Conservation (phyloP, 2,329 filamentous ascomycete species). For the Tolypocladium endophyticum region DNA sequence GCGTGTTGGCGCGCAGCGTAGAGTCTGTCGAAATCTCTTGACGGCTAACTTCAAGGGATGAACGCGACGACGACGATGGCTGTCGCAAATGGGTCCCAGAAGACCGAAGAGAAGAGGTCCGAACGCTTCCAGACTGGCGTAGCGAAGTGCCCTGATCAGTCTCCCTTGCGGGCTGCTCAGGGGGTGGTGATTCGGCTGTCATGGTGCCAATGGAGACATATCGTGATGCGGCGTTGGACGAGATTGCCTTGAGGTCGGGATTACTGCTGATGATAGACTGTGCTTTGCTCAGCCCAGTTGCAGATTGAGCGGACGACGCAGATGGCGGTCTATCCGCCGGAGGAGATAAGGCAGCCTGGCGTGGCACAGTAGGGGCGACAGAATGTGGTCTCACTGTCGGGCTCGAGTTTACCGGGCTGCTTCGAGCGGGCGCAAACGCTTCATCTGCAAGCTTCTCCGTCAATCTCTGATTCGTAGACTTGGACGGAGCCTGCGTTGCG, state of each 20-base stretch:
- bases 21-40: conserved; percentile 10
- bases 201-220: conserved; percentile 63
- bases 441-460: conserved; percentile 74
- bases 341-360: conserved; percentile 11
- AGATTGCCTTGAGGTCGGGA: conserved; percentile 49
- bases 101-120: conserved; percentile 7
- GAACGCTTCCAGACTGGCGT: conserved; percentile 1
- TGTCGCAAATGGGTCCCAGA: conserved; percentile 13
- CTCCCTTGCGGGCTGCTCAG: conserved; percentile 27
- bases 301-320: conserved; percentile 29
- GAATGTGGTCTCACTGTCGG: conserved; percentile 18
- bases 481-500: conserved; percentile 38
- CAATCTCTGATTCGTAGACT: conserved; percentile 50
- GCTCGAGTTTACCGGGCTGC: conserved; percentile 8
- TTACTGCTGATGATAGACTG: conserved; percentile 49
- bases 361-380: conserved; percentile 15
- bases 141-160: conserved; percentile 9
- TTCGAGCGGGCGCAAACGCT: conserved; percentile 52
- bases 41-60: conserved; percentile 11
- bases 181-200: conserved; percentile 50
- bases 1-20: conserved; percentile 14
- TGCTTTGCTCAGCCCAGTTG: conserved; percentile 48
- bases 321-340: conserved; percentile 19
- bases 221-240: conserved; percentile 28
- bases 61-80: conserved; percentile 8